A percentile compares a stretch with the other conserved stretches of the same genome.
phyloP scores from a whole-genome alignment of 2,329 filamentous ascomycete genomes.

The Neofusicoccum sp. region DNA sequence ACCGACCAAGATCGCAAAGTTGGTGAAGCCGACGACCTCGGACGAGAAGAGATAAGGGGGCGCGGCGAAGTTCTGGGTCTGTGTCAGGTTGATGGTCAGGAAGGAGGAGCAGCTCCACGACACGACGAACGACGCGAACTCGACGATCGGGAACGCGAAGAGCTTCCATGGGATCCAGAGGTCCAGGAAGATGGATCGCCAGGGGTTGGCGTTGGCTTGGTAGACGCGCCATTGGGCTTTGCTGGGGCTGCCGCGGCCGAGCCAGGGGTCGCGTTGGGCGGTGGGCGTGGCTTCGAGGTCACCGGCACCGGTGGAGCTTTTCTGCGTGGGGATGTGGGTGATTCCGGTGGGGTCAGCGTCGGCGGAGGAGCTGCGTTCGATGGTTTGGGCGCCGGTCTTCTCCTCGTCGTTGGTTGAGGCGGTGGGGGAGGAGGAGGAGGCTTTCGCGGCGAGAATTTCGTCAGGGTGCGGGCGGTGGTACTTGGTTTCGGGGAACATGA shows the following conservation, averaged over 20 bases:
- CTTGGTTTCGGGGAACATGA: constrained; percentile 64
- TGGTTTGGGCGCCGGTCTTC: constrained; percentile 23
- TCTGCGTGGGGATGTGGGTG: constrained; percentile 26
- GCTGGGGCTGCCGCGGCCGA: constrained; percentile 55
- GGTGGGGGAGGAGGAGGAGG: constrained; percentile 8
- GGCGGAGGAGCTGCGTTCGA: constrained; percentile 20
- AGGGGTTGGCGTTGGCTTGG: constrained; percentile 48
- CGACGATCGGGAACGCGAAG: constrained; percentile 61
- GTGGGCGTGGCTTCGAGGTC: constrained; percentile 31
- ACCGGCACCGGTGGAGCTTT: constrained; percentile 21
- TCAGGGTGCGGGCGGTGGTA: constrained; percentile 50
- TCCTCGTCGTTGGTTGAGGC: constrained; percentile 22
- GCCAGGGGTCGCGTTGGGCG: constrained; percentile 52
- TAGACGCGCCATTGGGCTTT: constrained; percentile 57
- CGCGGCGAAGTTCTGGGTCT: constrained; percentile 52
- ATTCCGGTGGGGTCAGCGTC: constrained; percentile 18
- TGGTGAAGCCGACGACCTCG: constrained; percentile 54
- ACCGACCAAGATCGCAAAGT: constrained; percentile 57
- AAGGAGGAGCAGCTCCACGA: constrained; percentile 59
- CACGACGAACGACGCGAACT: constrained; percentile 61
- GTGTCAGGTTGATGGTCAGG: constrained; percentile 61
- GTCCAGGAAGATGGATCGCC: constrained; percentile 50
- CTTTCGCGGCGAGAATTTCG: constrained; percentile 21
- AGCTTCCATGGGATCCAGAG: constrained; percentile 63
- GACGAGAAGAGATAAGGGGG: constrained; percentile 56